Conservation (phyloP, 2,329 filamentous ascomycete genomes). For the Nemania serpens region DNA sequence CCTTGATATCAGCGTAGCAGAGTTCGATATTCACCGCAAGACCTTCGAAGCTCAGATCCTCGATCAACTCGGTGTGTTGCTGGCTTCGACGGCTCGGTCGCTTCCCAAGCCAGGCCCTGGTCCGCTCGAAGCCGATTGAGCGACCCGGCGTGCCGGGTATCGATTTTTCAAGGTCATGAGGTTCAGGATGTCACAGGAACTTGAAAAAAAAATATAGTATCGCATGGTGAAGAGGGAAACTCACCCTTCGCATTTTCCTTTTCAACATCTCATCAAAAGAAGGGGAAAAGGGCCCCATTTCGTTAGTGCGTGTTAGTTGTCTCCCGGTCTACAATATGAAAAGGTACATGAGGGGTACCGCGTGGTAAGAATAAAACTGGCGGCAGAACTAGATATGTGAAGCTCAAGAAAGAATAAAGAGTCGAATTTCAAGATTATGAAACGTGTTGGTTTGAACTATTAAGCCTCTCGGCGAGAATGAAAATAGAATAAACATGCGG, state of each 20-base stretch:
- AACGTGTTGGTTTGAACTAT: not conserved
- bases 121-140: not conserved
- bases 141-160: not conserved
- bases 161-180: not conserved
- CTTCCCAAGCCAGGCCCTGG: not conserved
- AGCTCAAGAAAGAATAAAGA: too few species aligned
- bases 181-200: not conserved
- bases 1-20: not conserved
- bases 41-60: constrained; percentile 10
- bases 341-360: too few species aligned
- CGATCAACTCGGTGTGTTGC: not conserved
- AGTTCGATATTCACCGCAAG: not conserved
- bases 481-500: constrained; percentile 17
- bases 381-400: too few species aligned
- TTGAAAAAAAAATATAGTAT: not conserved
- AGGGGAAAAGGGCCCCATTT: too few species aligned
- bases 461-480: constrained; percentile 19
- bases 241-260: not conserved
- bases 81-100: not conserved
- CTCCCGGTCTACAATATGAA: too few species aligned
- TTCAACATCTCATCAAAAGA: too few species aligned
- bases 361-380: too few species aligned
- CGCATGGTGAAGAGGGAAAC: not conserved
- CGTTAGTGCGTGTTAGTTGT: too few species aligned
- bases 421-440: too few species aligned